A percentile compares a stretch with the other conserved stretches of the same genome.
Conservation (phyloP, 1,284 basidiomycete species). For the Sanghuangporus weigelae region DNA sequence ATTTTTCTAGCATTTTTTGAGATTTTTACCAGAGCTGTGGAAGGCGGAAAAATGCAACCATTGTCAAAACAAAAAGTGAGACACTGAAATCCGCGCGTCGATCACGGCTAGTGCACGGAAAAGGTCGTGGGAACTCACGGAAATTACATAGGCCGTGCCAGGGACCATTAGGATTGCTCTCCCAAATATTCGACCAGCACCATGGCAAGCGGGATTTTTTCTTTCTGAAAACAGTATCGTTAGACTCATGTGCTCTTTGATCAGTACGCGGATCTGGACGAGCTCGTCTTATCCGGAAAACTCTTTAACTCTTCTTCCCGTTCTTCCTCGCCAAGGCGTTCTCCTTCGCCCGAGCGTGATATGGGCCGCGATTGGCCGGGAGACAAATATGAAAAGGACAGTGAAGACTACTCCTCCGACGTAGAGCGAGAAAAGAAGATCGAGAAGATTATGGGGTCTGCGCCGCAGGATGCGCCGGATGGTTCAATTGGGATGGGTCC, state of each 20-base stretch:
- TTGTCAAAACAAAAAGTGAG: too few species aligned
- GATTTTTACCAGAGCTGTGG: too few species aligned
- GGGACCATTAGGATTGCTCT: too few species aligned
- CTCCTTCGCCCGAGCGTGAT: conserved; percentile 50
- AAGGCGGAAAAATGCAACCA: too few species aligned
- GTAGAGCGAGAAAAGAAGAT: conserved; percentile 12
- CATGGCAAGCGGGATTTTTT: not conserved
- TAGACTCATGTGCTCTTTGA: not conserved
- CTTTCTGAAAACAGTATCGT: not conserved
- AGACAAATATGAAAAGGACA: conserved; percentile 45
- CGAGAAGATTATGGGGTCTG: conserved; percentile 24
- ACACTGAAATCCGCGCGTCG: too few species aligned
- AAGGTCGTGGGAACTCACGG: not conserved
- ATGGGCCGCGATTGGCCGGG: conserved; percentile 38
- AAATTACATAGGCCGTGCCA: not conserved
- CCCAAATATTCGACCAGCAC: too few species aligned
- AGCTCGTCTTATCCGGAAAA: conserved; percentile 72
- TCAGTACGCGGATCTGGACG: conserved; percentile 57
- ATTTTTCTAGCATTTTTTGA: too few species aligned
- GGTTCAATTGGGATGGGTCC: conserved; percentile 73
- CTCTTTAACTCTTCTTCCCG: conserved; percentile 51
- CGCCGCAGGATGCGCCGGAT: conserved; percentile 20
- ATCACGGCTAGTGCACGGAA: not conserved
- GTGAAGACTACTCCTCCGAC: conserved; percentile 15
- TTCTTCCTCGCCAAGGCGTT: conserved; percentile 39